phyloP scores from a whole-genome alignment of 2,329 filamentous ascomycete species.

The Colletotrichum eleusines region DNA sequence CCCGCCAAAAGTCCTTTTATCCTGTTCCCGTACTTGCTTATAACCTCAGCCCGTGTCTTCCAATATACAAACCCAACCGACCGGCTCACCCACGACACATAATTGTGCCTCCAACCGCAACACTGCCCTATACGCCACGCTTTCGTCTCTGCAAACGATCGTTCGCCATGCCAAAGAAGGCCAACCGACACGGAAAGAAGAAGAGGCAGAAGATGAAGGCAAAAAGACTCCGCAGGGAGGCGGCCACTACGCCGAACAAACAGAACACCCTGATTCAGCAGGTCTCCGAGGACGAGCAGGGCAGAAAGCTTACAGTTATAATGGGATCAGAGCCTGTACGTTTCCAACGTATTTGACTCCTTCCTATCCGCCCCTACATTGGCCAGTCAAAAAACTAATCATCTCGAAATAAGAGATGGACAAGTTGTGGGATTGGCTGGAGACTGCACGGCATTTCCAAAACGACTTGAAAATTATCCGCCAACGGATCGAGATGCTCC shows the following conservation, averaged over 20 bases:
- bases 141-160: not conserved
- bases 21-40: no score
- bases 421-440: not conserved
- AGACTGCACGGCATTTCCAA: not conserved
- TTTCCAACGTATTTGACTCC: fast-evolving
- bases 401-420: not conserved
- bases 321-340: constrained; percentile 5
- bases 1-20: no score
- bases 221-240: not conserved
- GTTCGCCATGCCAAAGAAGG: not conserved
- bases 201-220: not conserved
- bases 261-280: not conserved
- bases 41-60: not conserved
- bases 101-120: fast-evolving
- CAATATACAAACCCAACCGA: not conserved
- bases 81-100: not conserved
- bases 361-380: no score
- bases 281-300: constrained; percentile 1
- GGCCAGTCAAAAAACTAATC: not conserved
- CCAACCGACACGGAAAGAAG: not conserved
- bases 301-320: constrained; percentile 3
- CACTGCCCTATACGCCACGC: no score
- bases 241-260: not conserved
- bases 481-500: no score
- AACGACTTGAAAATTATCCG: not conserved